phyloP scores from a whole-genome alignment of 2,329 filamentous ascomycete species.

The Xylariaceae sp. region DNA sequence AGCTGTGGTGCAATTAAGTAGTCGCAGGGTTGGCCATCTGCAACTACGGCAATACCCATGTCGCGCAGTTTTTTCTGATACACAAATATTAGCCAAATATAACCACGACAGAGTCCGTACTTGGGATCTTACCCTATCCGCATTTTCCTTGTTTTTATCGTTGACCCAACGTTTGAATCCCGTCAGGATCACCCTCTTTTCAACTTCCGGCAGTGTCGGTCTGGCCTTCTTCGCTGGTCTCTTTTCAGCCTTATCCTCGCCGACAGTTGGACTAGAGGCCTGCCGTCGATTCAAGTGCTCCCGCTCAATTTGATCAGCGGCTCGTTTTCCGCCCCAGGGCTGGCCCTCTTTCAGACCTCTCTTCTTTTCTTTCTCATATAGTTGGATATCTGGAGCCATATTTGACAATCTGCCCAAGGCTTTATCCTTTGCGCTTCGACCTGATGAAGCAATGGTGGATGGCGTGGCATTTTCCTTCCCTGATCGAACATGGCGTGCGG shows the following conservation, averaged over 20 bases:
- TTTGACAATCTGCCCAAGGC: constrained; percentile 75
- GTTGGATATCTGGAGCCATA: constrained; percentile 77
- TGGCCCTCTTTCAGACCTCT: constrained; percentile 52
- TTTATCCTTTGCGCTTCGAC: constrained; percentile 83
- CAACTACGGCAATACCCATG: constrained; percentile 76
- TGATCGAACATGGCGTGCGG: constrained; percentile 48
- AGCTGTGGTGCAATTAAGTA: constrained; percentile 85
- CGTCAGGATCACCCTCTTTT: constrained; percentile 77
- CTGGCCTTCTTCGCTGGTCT: constrained; percentile 62
- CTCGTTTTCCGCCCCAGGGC: constrained; percentile 62
- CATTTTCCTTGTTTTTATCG: constrained; percentile 69
- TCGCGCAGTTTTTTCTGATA: constrained; percentile 74
- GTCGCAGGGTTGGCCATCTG: constrained; percentile 73
- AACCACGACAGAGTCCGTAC: constrained; percentile 3
- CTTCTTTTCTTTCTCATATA: constrained; percentile 94
- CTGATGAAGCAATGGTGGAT: constrained; percentile 62
- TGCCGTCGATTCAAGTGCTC: constrained; percentile 36
- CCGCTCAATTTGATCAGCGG: constrained; percentile 57
- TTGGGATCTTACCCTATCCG: constrained; percentile 66
- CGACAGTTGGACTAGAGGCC: constrained; percentile 38
- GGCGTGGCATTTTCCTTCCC: constrained; percentile 86
- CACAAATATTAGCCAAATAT: constrained; percentile 16
- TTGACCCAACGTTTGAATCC: constrained; percentile 81
- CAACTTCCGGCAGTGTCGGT: constrained; percentile 60
- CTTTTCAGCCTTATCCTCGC: constrained; percentile 43